Base-by-base conservation (phyloP, 768 basidiomycete species). In the Amanita rubescens region DNA sequence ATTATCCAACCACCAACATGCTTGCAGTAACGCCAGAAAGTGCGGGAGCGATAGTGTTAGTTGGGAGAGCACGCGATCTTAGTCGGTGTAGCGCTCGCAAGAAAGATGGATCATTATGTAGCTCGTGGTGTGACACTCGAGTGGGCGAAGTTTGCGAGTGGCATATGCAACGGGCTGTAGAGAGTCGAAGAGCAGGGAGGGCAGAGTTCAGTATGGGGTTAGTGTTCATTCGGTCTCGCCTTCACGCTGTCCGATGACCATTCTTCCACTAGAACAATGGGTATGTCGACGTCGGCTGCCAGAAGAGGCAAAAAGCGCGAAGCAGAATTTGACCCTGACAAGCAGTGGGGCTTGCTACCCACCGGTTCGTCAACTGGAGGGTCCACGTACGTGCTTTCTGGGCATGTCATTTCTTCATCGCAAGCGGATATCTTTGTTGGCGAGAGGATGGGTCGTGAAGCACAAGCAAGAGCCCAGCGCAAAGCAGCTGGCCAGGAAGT, bases 121-220 rank as follows among this genome's bases (percentile, higher is more conserved):
- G 83, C 8, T 78, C 82, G 51, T 98, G 95, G 95, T 90, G 84
- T 47, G 95, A 99, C 69, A 91, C 85, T 58, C 84, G 93, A 25
- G 77, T 88, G 61, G 78, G 82, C 65, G 85, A 89, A 17, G 84
- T 89, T 3, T 99, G 96, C 67, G 94, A 97, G 39, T 99, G 81
- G 68, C 96, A 99, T 69, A 67, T 97, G 37, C 85, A 91, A 56
- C 76, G 77, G 20, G 90, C 94, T 0, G 81, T 98, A 3, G 77
- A 90, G 66, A 72, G 82, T 19, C 75, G 78, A 14, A 76, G 93
- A 8, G 85, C 87, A 0, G 80, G 79, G 0, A 78, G 95, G 44
- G 78, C 95, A 1, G 96, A 99, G 68, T 96, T 97, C 60, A 78
- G 89, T 15, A 71, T 73, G 6, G 88, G 90, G 93, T 94, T 55